Evolutionary conservation across 805 yeast species (phyloP).

Genomic region (Nakazawaea wyomingensis): DNA sequence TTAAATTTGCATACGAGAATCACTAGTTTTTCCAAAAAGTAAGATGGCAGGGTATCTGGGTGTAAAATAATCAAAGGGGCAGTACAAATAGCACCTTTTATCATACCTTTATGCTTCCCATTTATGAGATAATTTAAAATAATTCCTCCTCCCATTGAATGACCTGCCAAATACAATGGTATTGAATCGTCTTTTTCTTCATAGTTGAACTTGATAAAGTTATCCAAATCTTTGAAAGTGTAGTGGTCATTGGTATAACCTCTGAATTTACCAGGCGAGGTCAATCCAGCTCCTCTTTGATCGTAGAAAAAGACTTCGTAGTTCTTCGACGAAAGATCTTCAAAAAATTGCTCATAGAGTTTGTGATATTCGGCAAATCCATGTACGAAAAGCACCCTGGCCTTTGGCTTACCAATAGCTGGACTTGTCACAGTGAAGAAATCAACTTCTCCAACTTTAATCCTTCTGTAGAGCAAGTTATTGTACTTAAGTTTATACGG

Average conservation of each 20-base stretch:
- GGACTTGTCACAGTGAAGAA: slow-evolving; percentile 9
- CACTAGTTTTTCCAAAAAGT: slow-evolving; percentile 32
- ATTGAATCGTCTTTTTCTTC: slow-evolving; percentile 28
- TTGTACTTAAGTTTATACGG: slow-evolving; percentile 1
- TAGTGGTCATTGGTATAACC: slow-evolving; percentile 56
- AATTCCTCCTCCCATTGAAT: slow-evolving; percentile 82
- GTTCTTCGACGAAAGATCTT: slow-evolving; percentile 45
- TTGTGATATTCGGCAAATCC: slow-evolving; percentile 63
- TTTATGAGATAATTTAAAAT: slow-evolving; percentile 53
- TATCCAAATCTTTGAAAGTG: slow-evolving; percentile 56
- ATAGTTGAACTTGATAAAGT: slow-evolving; percentile 42
- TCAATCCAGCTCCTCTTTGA: slow-evolving; percentile 73
- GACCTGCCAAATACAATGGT: slow-evolving; percentile 55
- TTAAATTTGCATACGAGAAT: slow-evolving; percentile 34
- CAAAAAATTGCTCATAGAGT: slow-evolving; percentile 47
- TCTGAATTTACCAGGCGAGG: slow-evolving; percentile 41
- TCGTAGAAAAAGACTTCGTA: slow-evolving; percentile 66
- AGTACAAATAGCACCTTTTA: slow-evolving; percentile 43
- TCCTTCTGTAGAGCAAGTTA: neutral
- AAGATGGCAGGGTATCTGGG: slow-evolving; percentile 53
- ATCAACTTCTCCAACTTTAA: slow-evolving; percentile 10
- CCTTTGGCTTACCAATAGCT: slow-evolving; percentile 27
- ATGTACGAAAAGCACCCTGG: slow-evolving; percentile 57
- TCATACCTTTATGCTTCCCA: slow-evolving; percentile 43
- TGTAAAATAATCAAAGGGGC: slow-evolving; percentile 61